These are phyloP conservation scores for Gamsiella multidivaricata DNA, from an alignment of 192 early-diverging fungal species.

Conservation along the genomic window DNA sequence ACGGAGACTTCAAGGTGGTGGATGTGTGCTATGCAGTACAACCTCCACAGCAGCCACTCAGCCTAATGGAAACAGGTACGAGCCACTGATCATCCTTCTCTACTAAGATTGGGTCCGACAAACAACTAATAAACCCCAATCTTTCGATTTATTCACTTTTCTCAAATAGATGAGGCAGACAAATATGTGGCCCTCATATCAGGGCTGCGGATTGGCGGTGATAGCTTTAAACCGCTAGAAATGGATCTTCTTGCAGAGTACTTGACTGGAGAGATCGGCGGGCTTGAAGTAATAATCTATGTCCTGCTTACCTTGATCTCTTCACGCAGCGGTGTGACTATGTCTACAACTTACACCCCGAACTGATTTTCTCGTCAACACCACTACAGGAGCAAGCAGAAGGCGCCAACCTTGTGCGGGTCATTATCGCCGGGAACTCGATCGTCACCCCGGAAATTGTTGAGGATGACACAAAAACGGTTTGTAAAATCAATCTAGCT, in stretches of 20 bases:
- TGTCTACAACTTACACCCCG: too few relatives aligned
- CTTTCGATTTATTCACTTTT: background rate
- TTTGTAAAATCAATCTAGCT: background rate
- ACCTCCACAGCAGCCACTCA: constrained; percentile 60
- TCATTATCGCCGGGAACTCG: constrained; percentile 83
- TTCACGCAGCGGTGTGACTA: too few relatives aligned
- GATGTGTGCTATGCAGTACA: constrained; percentile 84
- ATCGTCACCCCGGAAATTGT: constrained; percentile 56
- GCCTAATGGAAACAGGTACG: constrained; percentile 52
- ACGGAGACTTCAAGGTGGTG: constrained; percentile 85
- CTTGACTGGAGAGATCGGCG: constrained; percentile 81
- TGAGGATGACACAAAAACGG: constrained; percentile 42
- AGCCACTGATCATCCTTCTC: too few relatives aligned
- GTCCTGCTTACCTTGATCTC: too few relatives aligned
- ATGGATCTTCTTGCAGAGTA: constrained; percentile 83
- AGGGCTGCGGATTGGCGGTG: constrained; percentile 76
- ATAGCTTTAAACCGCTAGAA: constrained; percentile 62
- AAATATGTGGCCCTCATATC: constrained; percentile 85
- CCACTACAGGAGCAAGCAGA: constrained; percentile 67
- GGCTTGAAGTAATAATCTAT: constrained; percentile 57
- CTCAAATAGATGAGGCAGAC: constrained; percentile 51
- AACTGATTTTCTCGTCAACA: too few relatives aligned
- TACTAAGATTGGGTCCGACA: too few relatives aligned
- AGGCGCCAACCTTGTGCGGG: constrained; percentile 69
- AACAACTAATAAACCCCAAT: too few relatives aligned